phyloP scores from a whole-genome alignment of 176 grass and related monocot genomes.

The Eremochloa ophiuroides region DNA sequence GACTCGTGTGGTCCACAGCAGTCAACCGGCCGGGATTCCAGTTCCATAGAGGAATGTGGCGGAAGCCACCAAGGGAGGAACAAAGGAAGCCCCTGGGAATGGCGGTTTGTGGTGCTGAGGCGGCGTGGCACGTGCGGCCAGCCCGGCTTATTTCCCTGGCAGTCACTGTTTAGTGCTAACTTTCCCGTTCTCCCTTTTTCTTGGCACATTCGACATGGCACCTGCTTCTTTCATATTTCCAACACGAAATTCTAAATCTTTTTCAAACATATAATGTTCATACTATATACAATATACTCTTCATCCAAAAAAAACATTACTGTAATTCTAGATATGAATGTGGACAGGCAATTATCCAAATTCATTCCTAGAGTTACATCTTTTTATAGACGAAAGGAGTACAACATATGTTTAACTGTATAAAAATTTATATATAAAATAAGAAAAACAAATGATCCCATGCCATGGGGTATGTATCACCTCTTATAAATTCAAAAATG shows the following conservation, averaged over 20 bases:
- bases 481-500: too few relatives aligned
- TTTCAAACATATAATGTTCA: background rate
- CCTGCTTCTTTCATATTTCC: conserved; percentile 14
- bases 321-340: too few relatives aligned
- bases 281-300: too few relatives aligned
- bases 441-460: too few relatives aligned
- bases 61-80: conserved; percentile 3
- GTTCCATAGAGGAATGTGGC: background rate
- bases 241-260: background rate
- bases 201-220: background rate
- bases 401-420: too few relatives aligned
- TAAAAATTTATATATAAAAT: too few relatives aligned
- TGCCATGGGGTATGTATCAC: too few relatives aligned
- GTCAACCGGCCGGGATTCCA: conserved; percentile 28
- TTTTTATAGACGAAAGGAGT: too few relatives aligned
- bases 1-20: background rate
- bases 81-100: conserved; percentile 1
- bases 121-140: conserved; percentile 46
- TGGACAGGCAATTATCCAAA: too few relatives aligned
- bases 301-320: too few relatives aligned
- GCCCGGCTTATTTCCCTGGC: background rate
- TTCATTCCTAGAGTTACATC: too few relatives aligned
- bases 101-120: conserved; percentile 33
- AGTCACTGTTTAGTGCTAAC: conserved; percentile 9
- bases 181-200: background rate